Conservation (phyloP, 108 stramenopile genomes). For the Cyclotella atomus region DNA sequence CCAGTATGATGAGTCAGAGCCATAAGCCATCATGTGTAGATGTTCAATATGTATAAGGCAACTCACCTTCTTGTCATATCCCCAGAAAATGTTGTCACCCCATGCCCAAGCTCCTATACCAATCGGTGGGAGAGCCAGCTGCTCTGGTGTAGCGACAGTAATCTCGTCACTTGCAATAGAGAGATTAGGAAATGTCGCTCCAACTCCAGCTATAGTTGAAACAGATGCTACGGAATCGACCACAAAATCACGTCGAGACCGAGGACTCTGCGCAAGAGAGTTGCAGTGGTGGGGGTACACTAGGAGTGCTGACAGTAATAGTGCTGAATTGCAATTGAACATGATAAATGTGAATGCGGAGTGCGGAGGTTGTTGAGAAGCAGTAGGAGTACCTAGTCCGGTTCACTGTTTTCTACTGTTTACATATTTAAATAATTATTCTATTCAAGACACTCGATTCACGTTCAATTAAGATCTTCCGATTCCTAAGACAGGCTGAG, state of each 20-base stretch:
- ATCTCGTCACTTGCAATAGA: slow-evolving; percentile 5
- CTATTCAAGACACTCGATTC: too few relatives aligned
- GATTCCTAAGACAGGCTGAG: too few relatives aligned
- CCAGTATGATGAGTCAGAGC: not conserved
- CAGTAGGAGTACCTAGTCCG: too few relatives aligned
- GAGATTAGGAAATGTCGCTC: not conserved
- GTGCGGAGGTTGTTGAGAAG: too few relatives aligned
- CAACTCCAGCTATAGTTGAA: not conserved
- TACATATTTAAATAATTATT: too few relatives aligned
- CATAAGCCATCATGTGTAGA: not conserved
- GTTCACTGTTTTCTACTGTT: too few relatives aligned
- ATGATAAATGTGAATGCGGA: too few relatives aligned
- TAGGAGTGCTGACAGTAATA: too few relatives aligned
- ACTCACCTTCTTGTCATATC: slow-evolving; percentile 59
- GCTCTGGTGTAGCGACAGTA: not conserved
- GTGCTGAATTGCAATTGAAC: too few relatives aligned
- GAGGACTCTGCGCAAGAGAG: not conserved
- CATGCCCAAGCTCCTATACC: slow-evolving; percentile 88
- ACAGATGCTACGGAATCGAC: not conserved
- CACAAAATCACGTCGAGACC: not conserved
- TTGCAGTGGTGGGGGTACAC: not conserved
- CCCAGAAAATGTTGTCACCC: slow-evolving; percentile 88
- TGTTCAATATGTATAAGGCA: too few relatives aligned
- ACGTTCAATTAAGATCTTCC: too few relatives aligned
- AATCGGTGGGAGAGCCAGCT: slow-evolving; percentile 52